A percentile compares a stretch with the other conserved stretches of the same genome.
Conservation (phyloP, 345 rosid species). For the Rhizophora mangle region DNA sequence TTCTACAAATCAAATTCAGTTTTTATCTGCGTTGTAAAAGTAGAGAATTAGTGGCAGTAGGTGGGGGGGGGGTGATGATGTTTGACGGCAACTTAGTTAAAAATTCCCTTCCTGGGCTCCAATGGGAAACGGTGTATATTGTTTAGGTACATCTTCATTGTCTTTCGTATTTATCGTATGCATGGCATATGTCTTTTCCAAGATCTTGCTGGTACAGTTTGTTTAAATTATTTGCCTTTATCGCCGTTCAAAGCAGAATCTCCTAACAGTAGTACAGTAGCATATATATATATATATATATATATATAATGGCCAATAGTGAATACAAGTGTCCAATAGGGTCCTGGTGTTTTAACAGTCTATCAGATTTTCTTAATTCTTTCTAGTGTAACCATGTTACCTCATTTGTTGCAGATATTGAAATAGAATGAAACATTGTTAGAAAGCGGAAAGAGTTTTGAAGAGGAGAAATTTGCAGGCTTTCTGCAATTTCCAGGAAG, state of each 20-base stretch:
- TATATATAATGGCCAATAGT: not conserved
- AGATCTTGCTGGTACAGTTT: conserved; percentile 12
- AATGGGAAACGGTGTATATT: conserved; percentile 19
- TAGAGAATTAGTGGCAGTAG: conserved; percentile 37
- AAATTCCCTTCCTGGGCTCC: conserved; percentile 21
- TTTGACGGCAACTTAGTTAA: conserved; percentile 42
- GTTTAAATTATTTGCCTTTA: conserved; percentile 3
- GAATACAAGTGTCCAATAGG: not conserved
- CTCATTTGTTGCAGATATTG: conserved; percentile 25
- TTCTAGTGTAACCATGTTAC: not conserved
- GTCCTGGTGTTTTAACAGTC: not conserved
- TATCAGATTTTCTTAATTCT: not conserved
- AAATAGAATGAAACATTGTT: conserved; percentile 13
- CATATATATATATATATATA: conserved; percentile 1
- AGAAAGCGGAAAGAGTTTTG: conserved; percentile 13
- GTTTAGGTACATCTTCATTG: conserved; percentile 31
- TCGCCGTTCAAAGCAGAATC: conserved; percentile 17
- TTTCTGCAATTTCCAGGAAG: conserved; percentile 21
- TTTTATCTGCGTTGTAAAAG: not conserved
- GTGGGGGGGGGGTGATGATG: conserved; percentile 25
- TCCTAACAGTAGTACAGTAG: conserved; percentile 12
- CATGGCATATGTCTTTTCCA: conserved; percentile 15
- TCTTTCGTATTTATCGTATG: conserved; percentile 32
- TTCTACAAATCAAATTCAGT: no score
- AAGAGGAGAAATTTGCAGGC: conserved; percentile 17